phyloP scores from a whole-genome alignment of 2,329 filamentous ascomycete species.

The Penicillium corylophilum region DNA sequence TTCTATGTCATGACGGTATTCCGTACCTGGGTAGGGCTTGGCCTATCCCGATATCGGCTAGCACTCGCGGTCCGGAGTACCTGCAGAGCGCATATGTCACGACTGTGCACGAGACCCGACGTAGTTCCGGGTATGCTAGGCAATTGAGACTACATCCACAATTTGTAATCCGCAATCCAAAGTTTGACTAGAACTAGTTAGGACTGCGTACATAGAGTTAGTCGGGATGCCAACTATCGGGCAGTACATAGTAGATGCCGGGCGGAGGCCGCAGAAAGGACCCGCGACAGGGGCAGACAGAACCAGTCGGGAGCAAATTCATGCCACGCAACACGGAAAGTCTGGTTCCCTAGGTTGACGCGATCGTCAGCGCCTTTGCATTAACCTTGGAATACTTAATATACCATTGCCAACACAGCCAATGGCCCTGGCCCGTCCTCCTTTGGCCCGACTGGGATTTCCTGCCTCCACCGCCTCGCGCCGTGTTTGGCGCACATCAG shows the following conservation, averaged over 20 bases:
- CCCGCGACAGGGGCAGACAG: neutral
- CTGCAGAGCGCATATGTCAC: conserved; percentile 16
- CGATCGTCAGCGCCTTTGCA: neutral
- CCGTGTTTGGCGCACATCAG: conserved; percentile 34
- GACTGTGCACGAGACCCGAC: conserved; percentile 6
- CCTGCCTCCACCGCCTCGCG: conserved; percentile 36
- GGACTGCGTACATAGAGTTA: neutral
- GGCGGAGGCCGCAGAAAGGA: conserved; percentile 2
- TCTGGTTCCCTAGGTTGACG: neutral
- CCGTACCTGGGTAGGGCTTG: neutral
- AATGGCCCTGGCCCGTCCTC: conserved; percentile 27
- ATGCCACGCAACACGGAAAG: neutral
- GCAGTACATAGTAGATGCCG: neutral
- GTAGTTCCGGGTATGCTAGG: neutral
- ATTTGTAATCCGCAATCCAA: neutral
- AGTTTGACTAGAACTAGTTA: neutral
- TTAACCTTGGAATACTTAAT: neutral
- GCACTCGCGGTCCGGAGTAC: conserved; percentile 11
- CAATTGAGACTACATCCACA: neutral
- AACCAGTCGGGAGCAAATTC: neutral
- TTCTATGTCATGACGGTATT: neutral
- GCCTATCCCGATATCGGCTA: conserved; percentile 18
- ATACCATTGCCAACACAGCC: conserved; percentile 10
- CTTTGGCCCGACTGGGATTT: conserved; percentile 34
- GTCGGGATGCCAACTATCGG: conserved; percentile 9